These are phyloP conservation scores for Xylariomycetidae sp. DNA, from an alignment of 2,329 filamentous ascomycete genomes.

Conservation along the genomic window DNA sequence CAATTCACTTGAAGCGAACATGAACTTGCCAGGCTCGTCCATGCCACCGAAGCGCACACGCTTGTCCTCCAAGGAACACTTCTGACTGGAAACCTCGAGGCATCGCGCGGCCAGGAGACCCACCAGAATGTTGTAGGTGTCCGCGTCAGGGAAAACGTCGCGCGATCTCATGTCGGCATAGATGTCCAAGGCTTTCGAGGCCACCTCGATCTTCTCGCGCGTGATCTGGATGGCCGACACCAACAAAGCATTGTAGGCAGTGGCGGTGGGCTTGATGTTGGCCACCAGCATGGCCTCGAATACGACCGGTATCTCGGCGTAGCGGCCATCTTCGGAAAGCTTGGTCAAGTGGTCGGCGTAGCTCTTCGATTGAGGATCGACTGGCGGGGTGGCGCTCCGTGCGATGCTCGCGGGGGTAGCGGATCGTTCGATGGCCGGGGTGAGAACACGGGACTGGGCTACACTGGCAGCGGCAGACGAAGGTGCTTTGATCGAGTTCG, in stretches of 20 bases:
- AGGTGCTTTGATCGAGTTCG: constrained; percentile 29
- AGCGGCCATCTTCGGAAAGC: constrained; percentile 65
- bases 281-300: constrained; percentile 87
- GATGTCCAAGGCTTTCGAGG: constrained; percentile 87
- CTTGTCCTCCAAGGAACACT: constrained; percentile 71
- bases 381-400: constrained; percentile 55
- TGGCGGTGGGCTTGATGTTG: constrained; percentile 71
- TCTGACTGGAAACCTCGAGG: constrained; percentile 68
- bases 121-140: constrained; percentile 85
- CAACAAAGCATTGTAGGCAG: constrained; percentile 88
- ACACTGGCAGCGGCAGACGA: constrained; percentile 33
- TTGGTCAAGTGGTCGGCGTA: constrained; percentile 76
- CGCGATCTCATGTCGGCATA: constrained; percentile 95
- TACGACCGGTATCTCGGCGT: constrained; percentile 80
- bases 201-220: constrained; percentile 71
- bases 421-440: constrained; percentile 35
- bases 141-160: constrained; percentile 71
- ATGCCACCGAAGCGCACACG: constrained; percentile 69
- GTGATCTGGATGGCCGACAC: constrained; percentile 80
- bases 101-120: constrained; percentile 75
- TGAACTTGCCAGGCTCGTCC: constrained; percentile 63
- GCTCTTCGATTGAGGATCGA: constrained; percentile 57
- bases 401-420: constrained; percentile 40
- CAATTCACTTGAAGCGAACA: constrained; percentile 77
- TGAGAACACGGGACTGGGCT: constrained; percentile 33